phyloP scores from a whole-genome alignment of 1,284 basidiomycete genomes.

The Farysia itapuensis region DNA sequence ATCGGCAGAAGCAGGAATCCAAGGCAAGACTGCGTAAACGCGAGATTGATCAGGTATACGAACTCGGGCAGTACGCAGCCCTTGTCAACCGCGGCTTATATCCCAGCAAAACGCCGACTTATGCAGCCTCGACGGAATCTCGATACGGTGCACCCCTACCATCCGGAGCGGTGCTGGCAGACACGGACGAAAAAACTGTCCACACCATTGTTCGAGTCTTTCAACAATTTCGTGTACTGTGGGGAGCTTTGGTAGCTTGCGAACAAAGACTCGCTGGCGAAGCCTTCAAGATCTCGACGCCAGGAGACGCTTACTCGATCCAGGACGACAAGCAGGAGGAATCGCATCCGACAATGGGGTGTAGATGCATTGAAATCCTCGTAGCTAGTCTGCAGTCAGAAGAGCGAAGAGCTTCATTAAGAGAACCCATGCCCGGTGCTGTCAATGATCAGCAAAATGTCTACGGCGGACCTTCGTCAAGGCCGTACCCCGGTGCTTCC shows the following conservation, averaged over 20 bases:
- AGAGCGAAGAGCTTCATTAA: neutral
- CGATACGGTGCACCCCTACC: no score
- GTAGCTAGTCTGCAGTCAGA: neutral
- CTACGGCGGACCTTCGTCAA: no score
- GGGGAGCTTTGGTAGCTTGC: constrained; percentile 22
- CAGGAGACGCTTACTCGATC: no score
- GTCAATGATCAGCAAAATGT: no score
- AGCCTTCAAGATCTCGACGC: constrained; percentile 17
- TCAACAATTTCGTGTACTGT: constrained; percentile 8
- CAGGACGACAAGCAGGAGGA: neutral
- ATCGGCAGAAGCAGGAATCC: constrained; percentile 34
- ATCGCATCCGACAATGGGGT: neutral
- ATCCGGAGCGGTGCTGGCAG: no score
- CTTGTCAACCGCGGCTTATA: no score
- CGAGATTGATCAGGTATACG: constrained; percentile 30
- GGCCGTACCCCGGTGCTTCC: no score
- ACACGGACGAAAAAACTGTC: no score
- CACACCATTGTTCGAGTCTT: constrained; percentile 16
- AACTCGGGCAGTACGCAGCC: constrained; percentile 14
- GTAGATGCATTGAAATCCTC: neutral
- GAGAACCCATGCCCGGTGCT: neutral
- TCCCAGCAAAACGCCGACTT: no score
- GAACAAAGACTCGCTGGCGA: constrained; percentile 22
- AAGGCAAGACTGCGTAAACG: constrained; percentile 26
- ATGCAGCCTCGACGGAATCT: no score